These are phyloP conservation scores for Basidiobolus heterosporus DNA, from an alignment of 371 early-diverging fungal species.

Conservation along the genomic window DNA sequence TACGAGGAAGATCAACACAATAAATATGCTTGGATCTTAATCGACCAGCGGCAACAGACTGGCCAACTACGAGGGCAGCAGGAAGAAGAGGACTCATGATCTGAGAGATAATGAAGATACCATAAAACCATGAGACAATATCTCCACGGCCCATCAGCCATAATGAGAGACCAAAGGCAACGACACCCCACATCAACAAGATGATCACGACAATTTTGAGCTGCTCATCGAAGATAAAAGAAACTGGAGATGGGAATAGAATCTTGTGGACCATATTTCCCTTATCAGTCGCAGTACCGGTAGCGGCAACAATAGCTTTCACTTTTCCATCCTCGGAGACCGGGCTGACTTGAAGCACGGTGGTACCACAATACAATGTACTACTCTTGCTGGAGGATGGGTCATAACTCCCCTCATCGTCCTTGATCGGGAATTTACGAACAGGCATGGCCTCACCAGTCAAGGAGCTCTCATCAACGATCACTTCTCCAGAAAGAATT, in stretches of 20 bases:
- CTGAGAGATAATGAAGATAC: slow-evolving; percentile 55
- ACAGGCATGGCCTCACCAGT: slow-evolving; percentile 70
- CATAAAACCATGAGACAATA: slow-evolving; percentile 44
- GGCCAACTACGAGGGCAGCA: slow-evolving; percentile 81
- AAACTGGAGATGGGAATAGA: slow-evolving; percentile 45
- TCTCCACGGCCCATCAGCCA: slow-evolving; percentile 33
- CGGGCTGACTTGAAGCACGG: slow-evolving; percentile 13
- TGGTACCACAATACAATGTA: slow-evolving; percentile 27
- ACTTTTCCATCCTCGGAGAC: slow-evolving; percentile 3
- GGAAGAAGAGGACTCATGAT: slow-evolving; percentile 38
- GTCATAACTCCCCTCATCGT: slow-evolving; percentile 12
- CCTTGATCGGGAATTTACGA: slow-evolving; percentile 36
- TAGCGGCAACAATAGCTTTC: slow-evolving; percentile 41
- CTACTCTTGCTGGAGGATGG: slow-evolving; percentile 17
- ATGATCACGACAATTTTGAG: slow-evolving; percentile 44
- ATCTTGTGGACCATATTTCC: slow-evolving; percentile 69
- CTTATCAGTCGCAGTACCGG: slow-evolving; percentile 62
- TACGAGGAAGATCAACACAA: slow-evolving; percentile 60
- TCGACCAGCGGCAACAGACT: slow-evolving; percentile 61
- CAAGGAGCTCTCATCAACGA: slow-evolving; percentile 63
- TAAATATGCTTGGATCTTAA: slow-evolving; percentile 36
- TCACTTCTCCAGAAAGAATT: slow-evolving; percentile 32
- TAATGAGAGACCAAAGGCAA: slow-evolving; percentile 32
- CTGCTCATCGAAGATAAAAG: slow-evolving; percentile 58
- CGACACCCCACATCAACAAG: slow-evolving; percentile 37